Percentiles rank a stretch among this genome's conserved stretches.
Conservation (phyloP, 2,329 filamentous ascomycete species). For the Pseudovirgaria hyperparasitica region DNA sequence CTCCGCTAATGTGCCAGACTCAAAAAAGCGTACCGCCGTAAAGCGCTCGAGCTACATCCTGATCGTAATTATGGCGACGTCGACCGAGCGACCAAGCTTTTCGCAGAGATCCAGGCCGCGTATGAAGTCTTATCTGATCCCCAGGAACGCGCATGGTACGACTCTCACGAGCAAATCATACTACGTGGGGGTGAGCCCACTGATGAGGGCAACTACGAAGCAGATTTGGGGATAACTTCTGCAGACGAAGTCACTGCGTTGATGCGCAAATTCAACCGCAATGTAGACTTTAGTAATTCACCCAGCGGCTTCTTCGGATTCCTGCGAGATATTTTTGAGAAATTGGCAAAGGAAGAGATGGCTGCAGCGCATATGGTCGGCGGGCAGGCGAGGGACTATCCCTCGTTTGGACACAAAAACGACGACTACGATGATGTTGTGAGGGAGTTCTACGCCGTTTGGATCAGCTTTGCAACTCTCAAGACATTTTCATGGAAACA, state of each 20-base stretch:
- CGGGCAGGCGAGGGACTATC: slow-evolving; percentile 52
- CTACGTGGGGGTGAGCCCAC: slow-evolving; percentile 51
- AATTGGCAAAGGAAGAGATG: slow-evolving; percentile 68
- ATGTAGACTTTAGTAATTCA: slow-evolving; percentile 67
- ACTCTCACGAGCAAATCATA: slow-evolving; percentile 81
- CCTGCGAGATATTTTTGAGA: slow-evolving; percentile 63
- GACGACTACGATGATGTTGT: slow-evolving; percentile 67
- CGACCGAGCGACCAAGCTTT: slow-evolving; percentile 69
- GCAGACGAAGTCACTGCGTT: slow-evolving; percentile 66
- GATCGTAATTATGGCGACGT: slow-evolving; percentile 85
- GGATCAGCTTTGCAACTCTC: slow-evolving; percentile 69
- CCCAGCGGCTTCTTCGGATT: slow-evolving; percentile 76
- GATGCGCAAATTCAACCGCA: slow-evolving; percentile 68
- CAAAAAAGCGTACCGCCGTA: slow-evolving; percentile 83
- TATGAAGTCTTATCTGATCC: slow-evolving; percentile 94
- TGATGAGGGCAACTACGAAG: slow-evolving; percentile 42
- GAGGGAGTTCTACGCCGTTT: slow-evolving; percentile 67
- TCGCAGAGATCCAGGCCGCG: slow-evolving; percentile 84
- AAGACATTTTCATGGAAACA: slow-evolving; percentile 91
- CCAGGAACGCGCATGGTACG: slow-evolving; percentile 95
- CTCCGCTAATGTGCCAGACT: slow-evolving; percentile 42
- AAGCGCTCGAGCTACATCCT: slow-evolving; percentile 86
- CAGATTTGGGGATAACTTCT: slow-evolving; percentile 64
- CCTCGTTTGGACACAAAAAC: slow-evolving; percentile 66
- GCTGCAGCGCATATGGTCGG: slow-evolving; percentile 59